A percentile compares a stretch with the other conserved stretches of the same genome.
Evolutionary conservation across 2,329 filamentous ascomycete species (phyloP).

Genomic region (Lachnellula occidentalis): DNA sequence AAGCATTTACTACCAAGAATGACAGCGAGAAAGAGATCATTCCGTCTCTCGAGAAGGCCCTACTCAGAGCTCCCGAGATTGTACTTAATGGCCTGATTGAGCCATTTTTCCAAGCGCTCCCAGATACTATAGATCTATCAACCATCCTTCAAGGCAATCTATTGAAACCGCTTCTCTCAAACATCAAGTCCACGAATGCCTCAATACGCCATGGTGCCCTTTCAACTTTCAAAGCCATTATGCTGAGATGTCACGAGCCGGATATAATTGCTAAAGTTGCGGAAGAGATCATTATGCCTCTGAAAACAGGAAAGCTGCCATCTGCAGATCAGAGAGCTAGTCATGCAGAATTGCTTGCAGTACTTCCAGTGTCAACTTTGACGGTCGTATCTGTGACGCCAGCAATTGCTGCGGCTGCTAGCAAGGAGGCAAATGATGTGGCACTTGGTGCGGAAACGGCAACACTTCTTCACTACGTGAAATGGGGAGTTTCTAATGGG

Average conservation of each 20-base stretch:
- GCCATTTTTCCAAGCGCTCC: constrained; percentile 65
- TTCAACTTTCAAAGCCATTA: constrained; percentile 66
- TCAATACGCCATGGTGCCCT: constrained; percentile 71
- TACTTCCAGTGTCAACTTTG: constrained; percentile 53
- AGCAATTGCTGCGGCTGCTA: constrained; percentile 61
- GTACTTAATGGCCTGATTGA: constrained; percentile 74
- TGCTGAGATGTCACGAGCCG: constrained; percentile 53
- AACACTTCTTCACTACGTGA: constrained; percentile 61
- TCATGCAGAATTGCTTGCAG: constrained; percentile 73
- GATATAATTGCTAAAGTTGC: constrained; percentile 59
- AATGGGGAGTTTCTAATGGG: constrained; percentile 55
- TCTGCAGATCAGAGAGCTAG: constrained; percentile 78
- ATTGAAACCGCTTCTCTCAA: constrained; percentile 81
- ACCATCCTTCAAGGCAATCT: constrained; percentile 65
- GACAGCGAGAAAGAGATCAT: constrained; percentile 73
- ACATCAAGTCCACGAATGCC: constrained; percentile 83
- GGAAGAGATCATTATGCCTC: constrained; percentile 70
- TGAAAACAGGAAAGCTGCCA: constrained; percentile 80
- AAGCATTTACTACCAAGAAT: constrained; percentile 63
- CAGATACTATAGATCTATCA: constrained; percentile 69
- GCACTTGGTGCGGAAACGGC: constrained; percentile 72
- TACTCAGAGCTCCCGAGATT: constrained; percentile 85
- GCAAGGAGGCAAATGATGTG: constrained; percentile 84
- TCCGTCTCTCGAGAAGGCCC: constrained; percentile 79
- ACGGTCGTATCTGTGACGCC: constrained; percentile 62